phyloP scores from a whole-genome alignment of 2,329 filamentous ascomycete genomes.

The Microsporum ferrugineum region DNA sequence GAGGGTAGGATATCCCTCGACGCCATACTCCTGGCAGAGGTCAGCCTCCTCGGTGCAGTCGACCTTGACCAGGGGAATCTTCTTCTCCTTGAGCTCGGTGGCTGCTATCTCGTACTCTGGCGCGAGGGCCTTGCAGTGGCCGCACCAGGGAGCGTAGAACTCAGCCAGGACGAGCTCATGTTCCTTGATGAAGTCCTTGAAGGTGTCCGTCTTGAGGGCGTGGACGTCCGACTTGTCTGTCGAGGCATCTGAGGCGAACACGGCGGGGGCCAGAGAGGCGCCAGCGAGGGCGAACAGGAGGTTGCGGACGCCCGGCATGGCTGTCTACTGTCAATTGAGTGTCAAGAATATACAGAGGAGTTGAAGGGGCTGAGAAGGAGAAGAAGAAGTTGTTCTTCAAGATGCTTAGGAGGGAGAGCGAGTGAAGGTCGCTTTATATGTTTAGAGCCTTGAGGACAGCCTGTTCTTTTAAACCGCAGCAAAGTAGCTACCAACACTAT shows the following conservation, averaged over 20 bases:
- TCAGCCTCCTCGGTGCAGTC: conserved; percentile 93
- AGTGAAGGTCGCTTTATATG: neutral
- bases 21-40: conserved; percentile 77
- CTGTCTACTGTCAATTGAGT: neutral
- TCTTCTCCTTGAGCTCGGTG: conserved; percentile 38
- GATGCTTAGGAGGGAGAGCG: too few relatives aligned
- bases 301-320: conserved; percentile 32
- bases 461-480: conserved; percentile 28
- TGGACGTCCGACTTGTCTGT: conserved; percentile 58
- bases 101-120: conserved; percentile 42
- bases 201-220: conserved; percentile 74
- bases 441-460: conserved; percentile 27
- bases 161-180: conserved; percentile 88
- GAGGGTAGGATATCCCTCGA: conserved; percentile 96
- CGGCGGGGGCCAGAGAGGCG: conserved; percentile 17
- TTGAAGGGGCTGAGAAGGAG: neutral
- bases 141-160: conserved; percentile 96
- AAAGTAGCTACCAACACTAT: neutral
- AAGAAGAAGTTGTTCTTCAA: neutral
- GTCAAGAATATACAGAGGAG: neutral
- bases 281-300: conserved; percentile 28
- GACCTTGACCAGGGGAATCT: conserved; percentile 39
- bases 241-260: conserved; percentile 24
- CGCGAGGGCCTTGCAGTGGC: conserved; percentile 94
- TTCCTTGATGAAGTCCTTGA: conserved; percentile 71